Base-by-base conservation (phyloP, 169 alveolate species). In the Condylostoma magnum region DNA sequence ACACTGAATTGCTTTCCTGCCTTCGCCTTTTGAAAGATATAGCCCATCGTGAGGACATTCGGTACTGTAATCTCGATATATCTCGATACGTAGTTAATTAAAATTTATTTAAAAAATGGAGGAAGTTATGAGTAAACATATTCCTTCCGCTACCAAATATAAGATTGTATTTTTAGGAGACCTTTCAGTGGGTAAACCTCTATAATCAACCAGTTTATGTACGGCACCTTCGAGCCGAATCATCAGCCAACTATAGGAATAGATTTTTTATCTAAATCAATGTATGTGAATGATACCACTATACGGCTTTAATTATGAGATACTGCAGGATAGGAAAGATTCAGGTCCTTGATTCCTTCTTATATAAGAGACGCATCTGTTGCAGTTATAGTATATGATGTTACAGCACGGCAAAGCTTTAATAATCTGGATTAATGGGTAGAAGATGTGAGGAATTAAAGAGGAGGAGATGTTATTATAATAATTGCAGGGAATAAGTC, bases 281-380 rank as follows among this genome's bases (percentile, higher is more conserved):
- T 97, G 72, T 90, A 94, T 54, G 85, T 96, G 55, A 98, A 96
- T 75, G 98, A 96, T 73, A 90, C 95, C 68, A 96, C 98, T 6
- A 94, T 98, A 48, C 90, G 99, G 34, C 94, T 98, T 30, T 97
- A 96, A 84, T 86, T 98, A 60, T 97, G 99, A 99, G 99, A 98
- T 84, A 97, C 99, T 8, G 99, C 99, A 2, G 99, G 99, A 6
- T 98, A 97, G 80, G 99, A 97, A 77, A 77, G 99, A 30, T 97
- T 97, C 85, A 87, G 98, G 56, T 82, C 96, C 36, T 88, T 97
- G 66, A 97, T 97, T 73, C 99, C 99, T 28, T 82, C 95, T 33
- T 97, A 97, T 82, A 96, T 97, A 28, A 89, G 99, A 53, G 99
- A 97, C 82, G 92, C 98, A n/a, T 84, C 96, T 37, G 99, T 97